Evolutionary conservation across 2,329 filamentous ascomycete species (phyloP), one percentile per base, ranked within the genome.

Genomic region (Acarospora socialis): DNA sequence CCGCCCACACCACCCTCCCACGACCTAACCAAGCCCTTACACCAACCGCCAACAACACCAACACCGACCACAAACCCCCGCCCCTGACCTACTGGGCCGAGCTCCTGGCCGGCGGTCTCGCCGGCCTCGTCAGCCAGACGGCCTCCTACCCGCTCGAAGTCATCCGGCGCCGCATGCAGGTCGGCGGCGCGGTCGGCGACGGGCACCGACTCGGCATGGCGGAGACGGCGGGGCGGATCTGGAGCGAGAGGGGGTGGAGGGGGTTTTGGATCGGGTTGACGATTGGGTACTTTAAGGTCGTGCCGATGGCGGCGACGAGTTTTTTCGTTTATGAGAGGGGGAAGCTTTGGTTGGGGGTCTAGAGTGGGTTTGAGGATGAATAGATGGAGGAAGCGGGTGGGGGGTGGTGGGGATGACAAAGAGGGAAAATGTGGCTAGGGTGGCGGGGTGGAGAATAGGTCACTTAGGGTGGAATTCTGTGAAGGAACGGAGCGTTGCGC

Each of bases 101-200:
- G 55, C 69, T 98, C 4, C 66, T 69, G 3, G 76, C 84, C 0
- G 90, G 90, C 28, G 90, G 86, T 1, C 54, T 90, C 7, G 86
- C 90, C 0, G 90, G 90, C 2, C 63, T 93, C 38, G 73, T 94
- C 1, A 86, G 83, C 5, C 90, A 98, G 56, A 93, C 87, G 0
- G 73, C 77, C 0, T 92, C 86, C 10, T 98, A 98, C 53, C 90
- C 90, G 4, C 65, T 98, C 3, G 90, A 98, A 55, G 82, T 98
- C 10, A 79, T 95, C 36, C 66, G 90, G 38, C 69, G 90, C 41
- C 69, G 90, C 28, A 95, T 98, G 87, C 90, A 98, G 53, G 90
- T 98, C 9, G 81, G 83, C 28, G 90, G 87, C 7, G 86, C 87
- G 0, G 83, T 95, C 1, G 90, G 90, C 1, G 86, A 95, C 51